Base-by-base conservation (phyloP, 1,284 basidiomycete species). In the Anthracocystis setariae region DNA sequence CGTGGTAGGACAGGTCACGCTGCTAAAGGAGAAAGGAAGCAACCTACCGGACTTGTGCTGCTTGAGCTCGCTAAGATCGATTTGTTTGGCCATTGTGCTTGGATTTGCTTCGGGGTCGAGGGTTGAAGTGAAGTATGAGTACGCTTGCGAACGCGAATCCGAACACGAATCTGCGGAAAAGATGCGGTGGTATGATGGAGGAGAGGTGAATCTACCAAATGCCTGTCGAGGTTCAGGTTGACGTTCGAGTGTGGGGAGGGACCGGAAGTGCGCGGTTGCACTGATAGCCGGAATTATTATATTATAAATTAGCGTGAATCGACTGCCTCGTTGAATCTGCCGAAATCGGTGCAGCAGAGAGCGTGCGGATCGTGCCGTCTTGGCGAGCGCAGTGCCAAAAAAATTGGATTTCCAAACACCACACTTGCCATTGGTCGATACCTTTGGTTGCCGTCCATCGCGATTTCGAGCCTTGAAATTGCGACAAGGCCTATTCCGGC, bases 31-130 rank as follows among this genome's bases (percentile, higher is more conserved):
- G n/a, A n/a, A n/a, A n/a, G n/a, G n/a, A n/a, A n/a, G 13, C 5
- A 20, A 73, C 77, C 25, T 56, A 79, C 77, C 76, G 21, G 61
- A 66, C 63, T 72, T 73, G 76, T 79, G 77, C 56, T 75, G 57
- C 70, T 76, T 76, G 54, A 79, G 63, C 57, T 79, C 77, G 60
- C 66, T 65, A 23, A 55, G 33, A 27, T 70, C 67, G 53, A 73
- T 58, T 33, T 69, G 51, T 59, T 77, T 74, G 29, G 62, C 54
- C 75, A 77, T 77, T 48, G 13, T 76, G 59, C 18, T 12, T 21
- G 24, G 13, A 0, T 12, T 42, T 23, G n/a, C 32, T 5, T n/a
- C 23, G 17, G 37, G n/a, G 29, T 18, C 48, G 42, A 5, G 47
- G 55, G 17, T 46, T 23, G 40, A 49, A 53, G 10, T 42, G 44